A percentile compares a stretch with the other conserved stretches of the same genome.
Evolutionary conservation across 2,329 filamentous ascomycete genomes (phyloP).

Genomic region (Neopestalotiopsis sp.): DNA sequence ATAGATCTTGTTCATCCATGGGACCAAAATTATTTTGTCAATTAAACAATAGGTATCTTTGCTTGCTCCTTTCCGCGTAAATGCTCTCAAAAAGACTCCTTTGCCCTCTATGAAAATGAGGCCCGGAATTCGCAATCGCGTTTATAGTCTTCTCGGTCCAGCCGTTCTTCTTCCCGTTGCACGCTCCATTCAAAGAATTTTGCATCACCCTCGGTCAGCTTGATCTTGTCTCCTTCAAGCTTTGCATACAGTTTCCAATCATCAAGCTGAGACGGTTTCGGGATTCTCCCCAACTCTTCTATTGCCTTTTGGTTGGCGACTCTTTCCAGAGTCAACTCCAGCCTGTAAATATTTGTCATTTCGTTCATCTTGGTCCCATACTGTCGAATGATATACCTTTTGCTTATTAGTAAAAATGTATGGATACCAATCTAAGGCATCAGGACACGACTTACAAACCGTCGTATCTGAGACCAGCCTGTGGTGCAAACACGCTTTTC

Average conservation of each 20-base stretch:
- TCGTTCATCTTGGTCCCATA: conserved; percentile 51
- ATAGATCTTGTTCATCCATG: not conserved
- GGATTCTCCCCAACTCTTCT: conserved; percentile 49
- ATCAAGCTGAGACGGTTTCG: conserved; percentile 60
- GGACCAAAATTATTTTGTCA: no score
- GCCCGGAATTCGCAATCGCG: conserved; percentile 22
- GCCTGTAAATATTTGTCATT: conserved; percentile 45
- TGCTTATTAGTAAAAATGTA: not conserved
- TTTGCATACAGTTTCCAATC: conserved; percentile 60
- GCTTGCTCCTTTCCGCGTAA: no score
- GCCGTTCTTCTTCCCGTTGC: conserved; percentile 31
- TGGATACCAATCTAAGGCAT: not conserved
- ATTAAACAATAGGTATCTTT: no score
- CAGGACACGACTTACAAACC: conserved; percentile 52
- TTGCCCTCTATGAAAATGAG: conserved; percentile 25
- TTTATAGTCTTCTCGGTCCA: conserved; percentile 33
- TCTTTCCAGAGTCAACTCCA: conserved; percentile 54
- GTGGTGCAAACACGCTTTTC: conserved; percentile 56
- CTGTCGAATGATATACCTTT: conserved; percentile 54
- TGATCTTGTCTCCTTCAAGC: conserved; percentile 49
- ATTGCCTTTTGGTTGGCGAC: conserved; percentile 47
- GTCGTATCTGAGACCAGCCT: conserved; percentile 61
- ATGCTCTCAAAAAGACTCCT: not conserved
- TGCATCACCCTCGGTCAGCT: conserved; percentile 43
- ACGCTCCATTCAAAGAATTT: conserved; percentile 49